Evolutionary conservation across 2,329 filamentous ascomycete species (phyloP).

Genomic region (Ophiostoma sp.): DNA sequence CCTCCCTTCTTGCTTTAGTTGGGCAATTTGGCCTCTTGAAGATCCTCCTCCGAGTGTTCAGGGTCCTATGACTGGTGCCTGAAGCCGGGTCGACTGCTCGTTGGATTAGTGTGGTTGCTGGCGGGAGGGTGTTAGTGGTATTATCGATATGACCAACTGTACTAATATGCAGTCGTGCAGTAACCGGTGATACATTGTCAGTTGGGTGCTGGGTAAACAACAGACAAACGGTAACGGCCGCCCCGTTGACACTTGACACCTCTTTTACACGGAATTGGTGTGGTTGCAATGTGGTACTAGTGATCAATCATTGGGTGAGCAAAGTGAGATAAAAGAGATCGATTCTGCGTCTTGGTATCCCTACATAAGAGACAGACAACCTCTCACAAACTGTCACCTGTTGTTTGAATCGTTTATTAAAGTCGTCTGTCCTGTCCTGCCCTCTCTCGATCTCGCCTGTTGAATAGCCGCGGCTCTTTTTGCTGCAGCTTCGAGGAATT

Average conservation of each 20-base stretch:
- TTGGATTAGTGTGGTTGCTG: too few species aligned
- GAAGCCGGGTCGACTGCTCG: too few species aligned
- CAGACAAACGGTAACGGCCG: background rate
- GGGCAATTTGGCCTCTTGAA: too few species aligned
- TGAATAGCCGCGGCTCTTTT: conserved; percentile 15
- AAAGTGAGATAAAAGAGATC: background rate
- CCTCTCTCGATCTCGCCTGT: background rate
- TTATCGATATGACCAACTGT: too few species aligned
- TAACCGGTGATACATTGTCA: too few species aligned
- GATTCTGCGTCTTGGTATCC: background rate
- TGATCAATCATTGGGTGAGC: background rate
- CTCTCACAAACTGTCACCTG: background rate
- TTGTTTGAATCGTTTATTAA: background rate
- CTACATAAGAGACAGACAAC: background rate
- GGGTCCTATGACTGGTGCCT: too few species aligned
- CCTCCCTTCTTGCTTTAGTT: too few species aligned
- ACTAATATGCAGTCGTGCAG: too few species aligned
- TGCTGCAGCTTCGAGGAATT: background rate
- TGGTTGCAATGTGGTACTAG: background rate
- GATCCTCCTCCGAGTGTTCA: too few species aligned
- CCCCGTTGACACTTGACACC: background rate
- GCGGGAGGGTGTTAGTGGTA: too few species aligned
- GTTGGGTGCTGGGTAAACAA: background rate
- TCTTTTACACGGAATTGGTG: background rate
- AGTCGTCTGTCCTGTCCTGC: background rate